phyloP scores from a whole-genome alignment of 768 basidiomycete genomes.

The Tricholoma matsutake region DNA sequence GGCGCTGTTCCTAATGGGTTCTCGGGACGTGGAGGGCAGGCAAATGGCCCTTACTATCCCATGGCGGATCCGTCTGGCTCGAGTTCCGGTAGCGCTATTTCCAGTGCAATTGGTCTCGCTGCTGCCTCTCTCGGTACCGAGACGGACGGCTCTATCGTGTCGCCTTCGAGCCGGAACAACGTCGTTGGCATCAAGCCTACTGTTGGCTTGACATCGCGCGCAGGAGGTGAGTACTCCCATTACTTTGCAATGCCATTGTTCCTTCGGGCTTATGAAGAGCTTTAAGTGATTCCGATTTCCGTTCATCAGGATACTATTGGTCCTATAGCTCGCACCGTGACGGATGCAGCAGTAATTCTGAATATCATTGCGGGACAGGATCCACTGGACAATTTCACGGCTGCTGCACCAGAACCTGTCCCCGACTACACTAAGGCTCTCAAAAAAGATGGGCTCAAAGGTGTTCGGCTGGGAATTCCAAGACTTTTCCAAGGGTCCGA shows the following conservation, averaged over 20 bases:
- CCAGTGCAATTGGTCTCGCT: slow-evolving; percentile 49
- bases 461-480: slow-evolving; percentile 55
- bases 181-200: slow-evolving; percentile 60
- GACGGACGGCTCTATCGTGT: slow-evolving; percentile 54
- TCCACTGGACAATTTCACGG: slow-evolving; percentile 51
- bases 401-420: slow-evolving; percentile 46
- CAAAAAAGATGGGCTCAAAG: slow-evolving; percentile 41
- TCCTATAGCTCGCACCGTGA: slow-evolving; percentile 49
- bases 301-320: slow-evolving; percentile 58
- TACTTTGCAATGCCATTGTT: background rate
- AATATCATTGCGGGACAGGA: slow-evolving; percentile 56
- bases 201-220: slow-evolving; percentile 55
- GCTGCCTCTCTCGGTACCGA: slow-evolving; percentile 48
- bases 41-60: slow-evolving; percentile 47
- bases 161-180: slow-evolving; percentile 50
- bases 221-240: slow-evolving; percentile 46
- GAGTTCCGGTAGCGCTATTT: slow-evolving; percentile 56
- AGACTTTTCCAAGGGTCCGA: slow-evolving; percentile 34
- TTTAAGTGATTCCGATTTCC: slow-evolving; percentile 53
- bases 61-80: slow-evolving; percentile 55
- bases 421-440: slow-evolving; percentile 58
- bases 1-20: slow-evolving; percentile 48
- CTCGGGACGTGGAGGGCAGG: slow-evolving; percentile 57
- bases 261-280: background rate
- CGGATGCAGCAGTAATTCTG: slow-evolving; percentile 54